Conservation (phyloP, 768 basidiomycete genomes). For the Boletus rubropictus region DNA sequence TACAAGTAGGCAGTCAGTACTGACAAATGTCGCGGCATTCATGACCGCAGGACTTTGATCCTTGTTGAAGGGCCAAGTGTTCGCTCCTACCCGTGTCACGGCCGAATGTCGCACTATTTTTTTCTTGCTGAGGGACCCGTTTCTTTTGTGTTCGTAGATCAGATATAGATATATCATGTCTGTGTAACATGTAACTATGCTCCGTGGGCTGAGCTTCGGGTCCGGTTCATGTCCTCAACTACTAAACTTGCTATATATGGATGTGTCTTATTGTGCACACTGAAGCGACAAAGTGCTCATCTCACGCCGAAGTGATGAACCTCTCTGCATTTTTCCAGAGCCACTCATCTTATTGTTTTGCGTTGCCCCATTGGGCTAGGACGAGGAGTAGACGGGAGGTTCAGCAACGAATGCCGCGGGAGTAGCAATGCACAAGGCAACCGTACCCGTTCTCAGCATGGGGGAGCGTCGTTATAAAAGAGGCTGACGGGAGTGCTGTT, state of each 20-base stretch:
- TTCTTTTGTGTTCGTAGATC: too few species aligned
- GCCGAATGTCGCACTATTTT: too few species aligned
- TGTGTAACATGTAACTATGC: neutral
- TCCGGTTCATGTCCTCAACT: neutral
- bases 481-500: neutral
- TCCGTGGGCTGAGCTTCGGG: too few species aligned
- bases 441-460: neutral
- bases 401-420: neutral
- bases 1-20: too few species aligned
- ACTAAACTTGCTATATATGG: slow-evolving; percentile 22
- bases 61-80: too few species aligned
- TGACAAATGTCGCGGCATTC: too few species aligned
- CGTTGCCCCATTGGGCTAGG: slow-evolving; percentile 2
- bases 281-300: neutral
- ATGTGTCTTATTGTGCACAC: slow-evolving; percentile 15
- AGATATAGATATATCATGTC: too few species aligned
- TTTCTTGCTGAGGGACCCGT: too few species aligned
- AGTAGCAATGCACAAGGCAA: neutral
- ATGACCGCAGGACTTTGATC: too few species aligned
- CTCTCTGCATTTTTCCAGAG: too few species aligned
- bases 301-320: slow-evolving; percentile 6
- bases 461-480: slow-evolving; percentile 15
- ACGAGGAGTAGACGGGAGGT: neutral
- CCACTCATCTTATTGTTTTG: slow-evolving; percentile 19
- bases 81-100: too few species aligned